Base-by-base conservation (phyloP, 495 filamentous ascomycete genomes). In the Hypomontagnella monticulosa region DNA sequence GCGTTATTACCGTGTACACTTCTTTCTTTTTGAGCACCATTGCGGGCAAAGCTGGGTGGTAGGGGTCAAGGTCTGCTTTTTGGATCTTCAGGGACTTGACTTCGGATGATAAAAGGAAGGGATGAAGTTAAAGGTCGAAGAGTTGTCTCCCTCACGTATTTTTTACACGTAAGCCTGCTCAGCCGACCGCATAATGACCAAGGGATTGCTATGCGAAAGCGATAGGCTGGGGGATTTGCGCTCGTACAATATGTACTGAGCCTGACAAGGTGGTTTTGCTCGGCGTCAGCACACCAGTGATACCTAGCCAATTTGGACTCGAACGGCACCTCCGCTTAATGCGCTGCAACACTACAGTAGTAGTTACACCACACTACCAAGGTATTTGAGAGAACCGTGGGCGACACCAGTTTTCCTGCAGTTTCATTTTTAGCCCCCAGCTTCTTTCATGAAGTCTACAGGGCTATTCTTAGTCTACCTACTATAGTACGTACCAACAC, bases 11-110 rank as follows among this genome's bases (percentile, higher is more conserved):
- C 5, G 80, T 82, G 61, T 81, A 77, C 6, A 73, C 68, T 57
- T 82, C 80, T 67, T 81, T 83, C 67, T 79, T 83, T 63, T 80
- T 79, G 63, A 83, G 76, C 75, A 82, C 78, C 61, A 66, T 68
- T 53, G 63, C 63, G 53, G 52, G 38, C 49, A 36, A 19, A 11
- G 7, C 12, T 40, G 12, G 12, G 7, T n/a, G 6, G 12, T 51
- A 15, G 18, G 8, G 2, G 15, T 32, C 3, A n/a, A 19, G 12
- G 3, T 53, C n/a, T 36, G 38, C 59, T 10, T 54, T 44, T 58
- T 41, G 12, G 16, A 33, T 12, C 44, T 44, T 46, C 30, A 7
- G 7, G 19, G 7, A 47, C 49, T 32, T 42, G 38, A 43, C 54
- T 63, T 38, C 15, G 51, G 48, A 16, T 38, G 32, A 47, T 18